Conservation (phyloP, 495 filamentous ascomycete genomes). For the Pseudomonodictys pantanalensis region DNA sequence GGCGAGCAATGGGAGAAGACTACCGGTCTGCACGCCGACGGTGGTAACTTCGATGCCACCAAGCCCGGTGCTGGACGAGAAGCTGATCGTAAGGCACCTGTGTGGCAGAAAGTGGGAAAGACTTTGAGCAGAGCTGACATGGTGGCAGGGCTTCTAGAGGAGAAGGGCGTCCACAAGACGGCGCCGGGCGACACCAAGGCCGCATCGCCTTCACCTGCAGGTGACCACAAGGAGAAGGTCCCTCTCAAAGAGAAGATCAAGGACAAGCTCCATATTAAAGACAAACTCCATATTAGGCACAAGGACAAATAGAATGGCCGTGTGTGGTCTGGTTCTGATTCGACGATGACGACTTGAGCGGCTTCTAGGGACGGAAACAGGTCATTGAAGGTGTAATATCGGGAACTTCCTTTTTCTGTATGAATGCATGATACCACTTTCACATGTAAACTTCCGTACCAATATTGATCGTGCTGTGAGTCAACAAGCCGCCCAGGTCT, state of each 20-base stretch:
- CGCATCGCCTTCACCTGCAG: neutral
- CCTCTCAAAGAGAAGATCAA: slow-evolving; percentile 38
- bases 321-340: neutral
- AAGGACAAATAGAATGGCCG: slow-evolving; percentile 17
- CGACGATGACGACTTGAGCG: neutral
- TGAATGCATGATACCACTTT: neutral
- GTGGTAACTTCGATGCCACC: slow-evolving; percentile 59
- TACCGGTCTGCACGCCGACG: slow-evolving; percentile 53
- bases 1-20: slow-evolving; percentile 55
- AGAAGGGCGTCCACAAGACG: slow-evolving; percentile 34
- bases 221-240: slow-evolving; percentile 23
- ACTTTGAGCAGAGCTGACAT: slow-evolving; percentile 11
- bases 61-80: slow-evolving; percentile 61
- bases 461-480: neutral
- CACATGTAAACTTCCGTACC: neutral
- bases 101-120: slow-evolving; percentile 31
- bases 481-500: too few relatives aligned
- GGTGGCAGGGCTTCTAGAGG: slow-evolving; percentile 36
- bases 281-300: too few relatives aligned
- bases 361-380: neutral
- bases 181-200: slow-evolving; percentile 4
- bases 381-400: neutral
- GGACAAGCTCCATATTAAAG: slow-evolving; percentile 41
- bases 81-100: slow-evolving; percentile 59
- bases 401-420: neutral